Evolutionary conservation across 2,329 filamentous ascomycete species (phyloP).

Genomic region (Annulohypoxylon truncatum): DNA sequence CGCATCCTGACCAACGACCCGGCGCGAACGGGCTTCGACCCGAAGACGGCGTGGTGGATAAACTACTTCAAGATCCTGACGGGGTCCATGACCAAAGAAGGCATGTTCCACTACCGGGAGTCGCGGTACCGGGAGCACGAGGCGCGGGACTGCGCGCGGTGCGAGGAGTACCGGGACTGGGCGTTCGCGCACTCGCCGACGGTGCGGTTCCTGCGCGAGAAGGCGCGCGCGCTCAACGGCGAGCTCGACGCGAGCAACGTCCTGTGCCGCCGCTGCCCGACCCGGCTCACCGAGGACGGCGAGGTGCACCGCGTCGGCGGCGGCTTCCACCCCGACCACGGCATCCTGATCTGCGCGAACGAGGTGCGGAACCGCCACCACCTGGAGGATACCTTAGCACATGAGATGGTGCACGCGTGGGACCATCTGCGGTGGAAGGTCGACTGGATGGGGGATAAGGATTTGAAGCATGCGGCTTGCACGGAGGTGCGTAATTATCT

Average conservation of each 20-base stretch:
- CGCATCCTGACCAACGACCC: slow-evolving; percentile 67
- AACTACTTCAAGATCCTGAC: slow-evolving; percentile 88
- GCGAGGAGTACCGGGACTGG: slow-evolving; percentile 85
- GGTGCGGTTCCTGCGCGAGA: slow-evolving; percentile 86
- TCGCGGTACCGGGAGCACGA: slow-evolving; percentile 81
- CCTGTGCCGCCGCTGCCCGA: slow-evolving; percentile 81
- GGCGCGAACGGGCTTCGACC: slow-evolving; percentile 71
- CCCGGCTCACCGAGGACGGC: slow-evolving; percentile 66
- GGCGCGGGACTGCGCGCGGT: slow-evolving; percentile 80
- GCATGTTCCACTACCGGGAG: slow-evolving; percentile 80
- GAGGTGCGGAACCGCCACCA: slow-evolving; percentile 83
- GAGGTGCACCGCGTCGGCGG: slow-evolving; percentile 75
- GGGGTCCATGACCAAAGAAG: slow-evolving; percentile 75
- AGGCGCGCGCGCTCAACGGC: slow-evolving; percentile 83
- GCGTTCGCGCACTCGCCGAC: slow-evolving; percentile 86
- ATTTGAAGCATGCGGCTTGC: slow-evolving; percentile 90
- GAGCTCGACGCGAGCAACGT: slow-evolving; percentile 80
- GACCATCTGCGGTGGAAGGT: slow-evolving; percentile 94
- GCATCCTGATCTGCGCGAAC: slow-evolving; percentile 94
- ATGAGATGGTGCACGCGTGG: slow-evolving; percentile 98
- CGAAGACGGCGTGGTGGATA: slow-evolving; percentile 73
- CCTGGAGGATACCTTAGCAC: slow-evolving; percentile 91
- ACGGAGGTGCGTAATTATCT: slow-evolving; percentile 74
- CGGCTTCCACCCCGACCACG: slow-evolving; percentile 87
- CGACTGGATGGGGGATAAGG: slow-evolving; percentile 76